Conservation (phyloP, 805 yeast genomes). For the Nakazawaea populi region DNA sequence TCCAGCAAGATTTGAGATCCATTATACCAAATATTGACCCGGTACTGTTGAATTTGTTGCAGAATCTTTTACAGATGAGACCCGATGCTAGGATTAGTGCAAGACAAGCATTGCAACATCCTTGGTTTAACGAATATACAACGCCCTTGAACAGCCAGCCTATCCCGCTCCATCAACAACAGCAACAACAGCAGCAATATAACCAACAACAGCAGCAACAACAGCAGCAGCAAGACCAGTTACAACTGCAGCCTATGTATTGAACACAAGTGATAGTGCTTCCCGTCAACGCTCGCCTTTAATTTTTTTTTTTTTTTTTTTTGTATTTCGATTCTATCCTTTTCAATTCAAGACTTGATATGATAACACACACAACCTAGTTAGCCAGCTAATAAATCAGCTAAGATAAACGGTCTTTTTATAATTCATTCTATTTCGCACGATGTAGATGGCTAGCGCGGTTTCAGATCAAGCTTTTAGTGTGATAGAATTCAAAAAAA, state of each 20-base stretch:
- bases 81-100: slow-evolving; percentile 58
- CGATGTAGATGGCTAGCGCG: too few relatives aligned
- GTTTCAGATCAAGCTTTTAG: too few relatives aligned
- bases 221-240: slow-evolving; percentile 7
- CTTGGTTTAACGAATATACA: slow-evolving; percentile 77
- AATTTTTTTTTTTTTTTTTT: too few relatives aligned
- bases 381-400: too few relatives aligned
- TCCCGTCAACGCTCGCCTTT: background rate
- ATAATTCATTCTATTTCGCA: too few relatives aligned
- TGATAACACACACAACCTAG: background rate
- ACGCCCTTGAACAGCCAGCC: slow-evolving; percentile 11
- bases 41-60: slow-evolving; percentile 62
- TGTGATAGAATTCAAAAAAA: too few relatives aligned
- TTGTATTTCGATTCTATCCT: background rate
- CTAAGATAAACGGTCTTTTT: too few relatives aligned
- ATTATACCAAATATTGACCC: slow-evolving; percentile 66
- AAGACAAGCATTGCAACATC: slow-evolving; percentile 58
- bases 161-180: slow-evolving; percentile 14
- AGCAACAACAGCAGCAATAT: slow-evolving; percentile 18
- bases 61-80: slow-evolving; percentile 52
- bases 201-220: slow-evolving; percentile 13
- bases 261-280: background rate
- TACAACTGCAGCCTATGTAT: slow-evolving; percentile 4
- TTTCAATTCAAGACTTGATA: background rate
- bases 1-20: slow-evolving; percentile 77